Base-by-base conservation (phyloP, 2,329 filamentous ascomycete genomes). In the Sordariomycetes sp. region DNA sequence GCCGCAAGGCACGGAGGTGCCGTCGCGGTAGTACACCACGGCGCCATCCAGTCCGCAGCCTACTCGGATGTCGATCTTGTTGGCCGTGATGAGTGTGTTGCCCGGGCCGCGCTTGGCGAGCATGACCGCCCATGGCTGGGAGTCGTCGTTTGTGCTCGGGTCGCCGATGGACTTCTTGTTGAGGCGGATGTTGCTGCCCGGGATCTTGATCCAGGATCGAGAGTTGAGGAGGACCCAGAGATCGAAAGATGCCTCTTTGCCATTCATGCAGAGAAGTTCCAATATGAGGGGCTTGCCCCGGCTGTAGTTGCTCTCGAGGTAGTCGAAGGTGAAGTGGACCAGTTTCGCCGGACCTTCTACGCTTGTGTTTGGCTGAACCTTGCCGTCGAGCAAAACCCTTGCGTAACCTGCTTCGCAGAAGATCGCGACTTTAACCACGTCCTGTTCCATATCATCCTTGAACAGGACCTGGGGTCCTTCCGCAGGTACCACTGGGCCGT, bases 31-130 rank as follows among this genome's bases (percentile, higher is more conserved):
- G 39, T 63, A 50, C 4, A 70, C 57, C 21, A 63, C 53, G 5
- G 59, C 63, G 18, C 66, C 64, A 33, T 70, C 64, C 26, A 68
- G 56, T 6, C 49, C 43, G 26, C 47, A 53, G 4, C 66, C 66
- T 6, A 67, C 58, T 3, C 63, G 53, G 3, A 68, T 42, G 39
- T 70, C 65, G 19, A 70, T 60, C 12, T 49, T 54, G 3, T 46
- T 52, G 1, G 61, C 64, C n/a, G 50, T 48, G 9, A 58, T 46
- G 4, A 67, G 33, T 15, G 36, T 40, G 21, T 57, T 58, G 20
- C 54, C 43, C 9, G 33, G 17, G 7, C 47, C 42, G 9, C 46
- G 43, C 36, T 46, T 53, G 28, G 46, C 51, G 9, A 61, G 42
- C 32, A 60, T 39, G 3, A 57, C 49, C 2, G 51, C 43, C 57